These are phyloP conservation scores for Grigorovia transvaalensis DNA, from an alignment of 805 yeast species.

Conservation along the genomic window DNA sequence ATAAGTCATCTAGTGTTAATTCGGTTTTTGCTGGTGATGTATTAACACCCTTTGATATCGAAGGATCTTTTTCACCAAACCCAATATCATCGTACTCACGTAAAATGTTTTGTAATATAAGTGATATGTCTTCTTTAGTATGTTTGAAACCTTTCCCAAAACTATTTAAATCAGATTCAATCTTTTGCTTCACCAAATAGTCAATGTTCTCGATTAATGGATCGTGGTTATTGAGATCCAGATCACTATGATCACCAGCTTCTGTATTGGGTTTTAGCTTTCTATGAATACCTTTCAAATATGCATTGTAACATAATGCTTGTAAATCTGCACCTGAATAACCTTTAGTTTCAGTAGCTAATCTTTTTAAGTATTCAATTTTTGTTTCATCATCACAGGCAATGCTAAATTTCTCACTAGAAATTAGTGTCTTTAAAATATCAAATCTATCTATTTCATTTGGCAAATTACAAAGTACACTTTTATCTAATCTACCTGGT, in stretches of 20 bases:
- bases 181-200: background rate
- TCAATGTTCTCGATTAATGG: background rate
- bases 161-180: too few relatives aligned
- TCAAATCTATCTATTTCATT: conserved; percentile 56
- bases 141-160: too few relatives aligned
- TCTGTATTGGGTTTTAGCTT: conserved; percentile 30
- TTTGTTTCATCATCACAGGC: conserved; percentile 31
- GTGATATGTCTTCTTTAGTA: too few relatives aligned
- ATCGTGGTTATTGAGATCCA: background rate
- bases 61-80: too few relatives aligned
- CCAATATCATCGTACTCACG: too few relatives aligned
- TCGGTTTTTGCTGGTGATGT: background rate
- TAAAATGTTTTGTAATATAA: too few relatives aligned
- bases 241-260: background rate
- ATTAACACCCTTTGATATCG: too few relatives aligned
- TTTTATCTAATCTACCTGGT: conserved; percentile 93
- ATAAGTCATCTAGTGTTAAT: conserved; percentile 46
- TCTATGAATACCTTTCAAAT: conserved; percentile 72
- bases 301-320: conserved; percentile 85
- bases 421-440: conserved; percentile 35
- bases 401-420: conserved; percentile 8
- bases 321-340: conserved; percentile 94
- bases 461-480: conserved; percentile 86
- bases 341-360: conserved; percentile 54
- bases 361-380: conserved; percentile 22